Percentiles rank a stretch among this genome's conserved stretches.
Conservation (phyloP, 345 rosid genomes). For the Dovyalis caffra region DNA sequence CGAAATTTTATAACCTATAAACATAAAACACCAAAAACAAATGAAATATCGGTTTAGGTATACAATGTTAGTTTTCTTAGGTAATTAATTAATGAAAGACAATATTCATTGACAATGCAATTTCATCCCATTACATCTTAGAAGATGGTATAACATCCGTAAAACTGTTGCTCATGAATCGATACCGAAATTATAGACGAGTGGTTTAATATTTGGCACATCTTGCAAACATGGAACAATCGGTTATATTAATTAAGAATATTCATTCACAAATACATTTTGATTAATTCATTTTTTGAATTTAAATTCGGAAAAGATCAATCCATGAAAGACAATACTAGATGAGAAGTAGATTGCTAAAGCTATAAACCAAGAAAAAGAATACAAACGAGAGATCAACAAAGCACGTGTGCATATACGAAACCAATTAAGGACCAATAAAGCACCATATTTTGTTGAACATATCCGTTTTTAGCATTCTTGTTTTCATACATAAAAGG, state of each 20-base stretch:
- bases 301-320: not conserved
- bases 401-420: not conserved
- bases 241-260: not conserved
- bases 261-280: no score
- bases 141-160: not conserved
- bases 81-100: no score
- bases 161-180: not conserved
- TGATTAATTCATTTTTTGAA: not conserved
- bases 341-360: not conserved
- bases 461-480: not conserved
- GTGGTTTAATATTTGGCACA: not conserved
- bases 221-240: not conserved
- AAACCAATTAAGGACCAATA: not conserved
- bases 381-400: not conserved
- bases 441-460: not conserved
- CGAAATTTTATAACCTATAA: no score
- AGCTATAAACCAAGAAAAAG: not conserved
- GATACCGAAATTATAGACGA: not conserved
- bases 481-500: not conserved
- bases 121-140: not conserved
- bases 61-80: no score
- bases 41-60: no score
- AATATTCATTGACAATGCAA: no score
- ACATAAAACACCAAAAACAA: no score
- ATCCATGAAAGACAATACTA: not conserved